phyloP scores from a whole-genome alignment of 257 asterid genomes.

The Echium plantagineum region DNA sequence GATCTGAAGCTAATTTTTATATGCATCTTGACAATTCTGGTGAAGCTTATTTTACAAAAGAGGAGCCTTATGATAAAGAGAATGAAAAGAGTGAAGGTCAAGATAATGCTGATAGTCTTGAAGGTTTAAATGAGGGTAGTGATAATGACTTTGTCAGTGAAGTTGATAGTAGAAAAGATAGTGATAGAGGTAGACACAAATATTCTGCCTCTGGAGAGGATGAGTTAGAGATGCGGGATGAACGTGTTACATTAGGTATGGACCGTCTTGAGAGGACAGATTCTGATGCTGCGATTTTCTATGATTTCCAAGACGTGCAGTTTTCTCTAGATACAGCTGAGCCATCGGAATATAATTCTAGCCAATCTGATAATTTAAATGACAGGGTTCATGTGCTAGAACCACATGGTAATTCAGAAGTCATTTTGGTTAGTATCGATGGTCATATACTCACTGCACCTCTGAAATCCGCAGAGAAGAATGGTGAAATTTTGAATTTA shows the following conservation, averaged over 20 bases:
- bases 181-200: conserved; percentile 16
- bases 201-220: conserved; percentile 17
- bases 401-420: conserved; percentile 56
- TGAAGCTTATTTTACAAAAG: conserved; percentile 60
- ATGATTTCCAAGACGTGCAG: conserved; percentile 72
- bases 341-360: conserved; percentile 52
- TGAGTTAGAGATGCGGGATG: conserved; percentile 51
- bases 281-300: conserved; percentile 55
- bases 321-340: conserved; percentile 56
- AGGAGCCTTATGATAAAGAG: conserved; percentile 30
- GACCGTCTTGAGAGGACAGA: conserved; percentile 60
- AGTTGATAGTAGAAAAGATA: conserved; percentile 22
- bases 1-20: conserved; percentile 51
- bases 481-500: conserved; percentile 42
- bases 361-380: conserved; percentile 49
- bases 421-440: conserved; percentile 83
- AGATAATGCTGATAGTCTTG: conserved; percentile 27
- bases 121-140: conserved; percentile 17
- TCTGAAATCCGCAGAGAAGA: conserved; percentile 47
- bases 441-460: conserved; percentile 90
- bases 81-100: conserved; percentile 17
- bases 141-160: conserved; percentile 15
- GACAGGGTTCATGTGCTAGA: conserved; percentile 29
- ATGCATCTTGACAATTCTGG: conserved; percentile 68
- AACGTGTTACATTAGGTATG: conserved; percentile 53